Conservation (phyloP, 2,329 filamentous ascomycete species). For the Pseudomassariella vexata region DNA sequence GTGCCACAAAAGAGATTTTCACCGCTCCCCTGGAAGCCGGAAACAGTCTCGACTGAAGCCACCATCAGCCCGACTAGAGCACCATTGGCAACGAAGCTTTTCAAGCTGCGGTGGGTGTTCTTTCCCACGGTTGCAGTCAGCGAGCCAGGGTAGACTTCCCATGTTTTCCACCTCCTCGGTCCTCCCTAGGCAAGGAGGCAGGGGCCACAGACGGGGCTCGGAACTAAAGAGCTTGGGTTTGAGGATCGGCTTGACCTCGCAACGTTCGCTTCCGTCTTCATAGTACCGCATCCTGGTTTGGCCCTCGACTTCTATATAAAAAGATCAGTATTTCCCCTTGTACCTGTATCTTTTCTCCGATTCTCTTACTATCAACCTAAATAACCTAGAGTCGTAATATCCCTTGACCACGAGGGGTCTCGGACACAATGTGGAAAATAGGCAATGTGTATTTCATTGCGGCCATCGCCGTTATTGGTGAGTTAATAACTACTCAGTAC, state of each 20-base stretch:
- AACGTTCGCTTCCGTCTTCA: neutral
- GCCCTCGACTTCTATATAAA: neutral
- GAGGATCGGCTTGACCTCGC: too few relatives aligned
- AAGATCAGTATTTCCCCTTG: conserved; percentile 4
- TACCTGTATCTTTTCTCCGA: neutral
- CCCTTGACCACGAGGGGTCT: conserved; percentile 5
- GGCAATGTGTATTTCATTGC: conserved; percentile 38
- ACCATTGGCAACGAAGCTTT: conserved; percentile 1
- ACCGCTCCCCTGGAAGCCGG: neutral
- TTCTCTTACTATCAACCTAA: neutral
- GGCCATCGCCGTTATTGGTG: conserved; percentile 36
- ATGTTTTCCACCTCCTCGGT: neutral
- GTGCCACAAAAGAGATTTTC: neutral
- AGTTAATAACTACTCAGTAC: conserved; percentile 7
- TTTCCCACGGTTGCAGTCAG: neutral
- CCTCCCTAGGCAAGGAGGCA: neutral
- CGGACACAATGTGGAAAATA: conserved; percentile 22
- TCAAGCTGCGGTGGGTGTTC: neutral
- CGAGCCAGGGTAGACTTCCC: neutral
- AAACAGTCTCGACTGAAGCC: conserved; percentile 3
- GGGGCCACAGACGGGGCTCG: too few relatives aligned
- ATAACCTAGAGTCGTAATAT: neutral
- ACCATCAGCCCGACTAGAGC: neutral
- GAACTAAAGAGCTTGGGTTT: too few relatives aligned
- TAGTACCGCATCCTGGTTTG: neutral